Percentiles rank a stretch among this genome's conserved stretches.
These are phyloP conservation scores for Caryopteris hybrid DNA, from an alignment of 305 asterid species.

Conservation along the genomic window DNA sequence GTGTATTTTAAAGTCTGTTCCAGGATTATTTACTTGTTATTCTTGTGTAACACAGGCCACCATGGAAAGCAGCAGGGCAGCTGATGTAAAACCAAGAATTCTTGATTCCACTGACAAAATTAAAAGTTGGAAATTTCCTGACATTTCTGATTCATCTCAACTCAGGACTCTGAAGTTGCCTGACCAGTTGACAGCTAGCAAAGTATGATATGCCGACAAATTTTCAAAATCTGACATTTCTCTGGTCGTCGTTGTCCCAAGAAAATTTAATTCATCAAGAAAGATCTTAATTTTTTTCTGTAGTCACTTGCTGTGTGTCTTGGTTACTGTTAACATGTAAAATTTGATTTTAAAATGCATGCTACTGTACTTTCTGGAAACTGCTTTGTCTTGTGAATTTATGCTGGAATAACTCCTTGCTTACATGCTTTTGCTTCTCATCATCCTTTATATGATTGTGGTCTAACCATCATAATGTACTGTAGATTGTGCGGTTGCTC, in stretches of 20 bases:
- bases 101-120: conserved; percentile 57
- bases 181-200: conserved; percentile 72
- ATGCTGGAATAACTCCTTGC: background rate
- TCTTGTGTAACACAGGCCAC: conserved; percentile 46
- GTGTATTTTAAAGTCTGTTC: background rate
- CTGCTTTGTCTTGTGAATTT: conserved; percentile 4
- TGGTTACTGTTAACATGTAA: background rate
- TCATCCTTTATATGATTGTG: background rate
- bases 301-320: conserved; percentile 6
- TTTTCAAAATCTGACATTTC: background rate
- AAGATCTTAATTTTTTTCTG: background rate
- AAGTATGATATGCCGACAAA: conserved; percentile 37
- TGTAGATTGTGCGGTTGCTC: conserved; percentile 75
- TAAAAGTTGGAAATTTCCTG: conserved; percentile 81
- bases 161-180: conserved; percentile 80
- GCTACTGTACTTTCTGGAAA: background rate
- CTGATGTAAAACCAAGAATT: conserved; percentile 84
- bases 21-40: conserved; percentile 17
- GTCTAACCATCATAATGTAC: conserved; percentile 8
- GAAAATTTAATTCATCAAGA: background rate
- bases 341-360: background rate
- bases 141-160: conserved; percentile 69
- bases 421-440: background rate
- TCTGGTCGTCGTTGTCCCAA: background rate
- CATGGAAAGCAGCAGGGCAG: conserved; percentile 68